Conservation (phyloP, 805 yeast species). For the Nakazawaea sp. region DNA sequence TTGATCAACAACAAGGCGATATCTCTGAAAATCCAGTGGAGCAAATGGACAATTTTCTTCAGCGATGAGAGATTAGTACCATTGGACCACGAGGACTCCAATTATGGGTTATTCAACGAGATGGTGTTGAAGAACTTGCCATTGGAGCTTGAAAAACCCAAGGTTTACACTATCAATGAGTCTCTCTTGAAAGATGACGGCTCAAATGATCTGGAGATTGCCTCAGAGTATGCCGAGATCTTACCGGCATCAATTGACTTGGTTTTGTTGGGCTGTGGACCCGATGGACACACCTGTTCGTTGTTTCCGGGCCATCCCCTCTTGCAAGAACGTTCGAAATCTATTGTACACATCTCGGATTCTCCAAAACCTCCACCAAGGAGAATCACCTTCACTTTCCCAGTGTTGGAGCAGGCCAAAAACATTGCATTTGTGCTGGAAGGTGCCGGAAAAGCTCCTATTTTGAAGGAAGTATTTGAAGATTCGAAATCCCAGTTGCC, state of each 20-base stretch:
- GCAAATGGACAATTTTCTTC: slow-evolving; percentile 74
- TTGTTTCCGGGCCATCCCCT: slow-evolving; percentile 80
- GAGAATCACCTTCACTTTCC: slow-evolving; percentile 84
- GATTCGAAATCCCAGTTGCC: slow-evolving; percentile 49
- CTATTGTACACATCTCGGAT: slow-evolving; percentile 63
- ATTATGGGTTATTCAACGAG: slow-evolving; percentile 70
- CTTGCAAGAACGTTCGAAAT: slow-evolving; percentile 43
- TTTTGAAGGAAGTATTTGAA: slow-evolving; percentile 65
- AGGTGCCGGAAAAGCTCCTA: slow-evolving; percentile 76
- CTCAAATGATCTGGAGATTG: slow-evolving; percentile 46
- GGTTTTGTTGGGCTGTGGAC: slow-evolving; percentile 84
- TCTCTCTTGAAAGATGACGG: slow-evolving; percentile 50
- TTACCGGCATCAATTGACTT: slow-evolving; percentile 59
- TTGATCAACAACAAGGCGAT: slow-evolving; percentile 50
- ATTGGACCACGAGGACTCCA: slow-evolving; percentile 74
- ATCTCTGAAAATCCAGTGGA: slow-evolving; percentile 49
- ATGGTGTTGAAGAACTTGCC: slow-evolving; percentile 48
- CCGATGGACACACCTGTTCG: slow-evolving; percentile 95
- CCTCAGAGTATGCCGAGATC: slow-evolving; percentile 51
- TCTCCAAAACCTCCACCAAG: slow-evolving; percentile 94
- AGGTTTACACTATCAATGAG: slow-evolving; percentile 61
- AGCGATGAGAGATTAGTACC: slow-evolving; percentile 91
- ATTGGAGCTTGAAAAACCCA: slow-evolving; percentile 41
- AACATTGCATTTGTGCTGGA: slow-evolving; percentile 79
- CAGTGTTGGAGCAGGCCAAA: slow-evolving; percentile 50